phyloP scores from a whole-genome alignment of 148 eudicot species.

The Vaccinium corymbosum region DNA sequence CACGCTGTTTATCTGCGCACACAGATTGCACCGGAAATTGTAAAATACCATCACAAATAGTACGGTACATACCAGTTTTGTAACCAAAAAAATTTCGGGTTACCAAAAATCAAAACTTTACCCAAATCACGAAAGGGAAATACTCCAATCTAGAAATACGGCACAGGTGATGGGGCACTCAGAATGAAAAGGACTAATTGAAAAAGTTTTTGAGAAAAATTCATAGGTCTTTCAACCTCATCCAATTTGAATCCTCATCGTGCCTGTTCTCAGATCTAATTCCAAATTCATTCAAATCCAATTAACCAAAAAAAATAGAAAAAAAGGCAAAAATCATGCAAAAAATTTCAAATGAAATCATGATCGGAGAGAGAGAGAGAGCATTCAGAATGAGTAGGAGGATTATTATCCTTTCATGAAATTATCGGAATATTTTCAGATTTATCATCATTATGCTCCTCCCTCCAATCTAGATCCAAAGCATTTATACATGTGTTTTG shows the following conservation, averaged over 20 bases:
- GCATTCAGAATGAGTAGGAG: conserved; percentile 35
- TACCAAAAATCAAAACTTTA: too few species aligned
- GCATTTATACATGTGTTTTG: too few species aligned
- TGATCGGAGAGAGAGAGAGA: neutral
- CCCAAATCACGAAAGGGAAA: neutral
- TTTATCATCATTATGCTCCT: conserved; percentile 20
- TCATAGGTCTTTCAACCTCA: conserved; percentile 16
- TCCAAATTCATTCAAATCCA: neutral
- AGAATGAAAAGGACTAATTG: conserved; percentile 22
- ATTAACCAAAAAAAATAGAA: too few species aligned
- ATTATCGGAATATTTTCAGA: conserved; percentile 1
- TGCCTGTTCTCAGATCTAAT: conserved; percentile 2
- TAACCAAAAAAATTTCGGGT: too few species aligned
- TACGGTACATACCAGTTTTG: too few species aligned
- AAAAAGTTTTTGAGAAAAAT: neutral
- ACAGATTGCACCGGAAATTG: too few species aligned
- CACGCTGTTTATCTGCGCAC: too few species aligned
- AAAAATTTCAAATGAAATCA: neutral
- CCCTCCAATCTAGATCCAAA: neutral
- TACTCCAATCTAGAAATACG: neutral
- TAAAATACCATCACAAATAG: too few species aligned
- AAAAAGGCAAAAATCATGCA: too few species aligned
- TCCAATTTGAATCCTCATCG: conserved; percentile 16
- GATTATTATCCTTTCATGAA: conserved; percentile 24
- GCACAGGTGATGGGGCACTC: conserved; percentile 14